These are phyloP conservation scores for Penicillium odoratum DNA, from an alignment of 495 filamentous ascomycete genomes.

Conservation along the genomic window DNA sequence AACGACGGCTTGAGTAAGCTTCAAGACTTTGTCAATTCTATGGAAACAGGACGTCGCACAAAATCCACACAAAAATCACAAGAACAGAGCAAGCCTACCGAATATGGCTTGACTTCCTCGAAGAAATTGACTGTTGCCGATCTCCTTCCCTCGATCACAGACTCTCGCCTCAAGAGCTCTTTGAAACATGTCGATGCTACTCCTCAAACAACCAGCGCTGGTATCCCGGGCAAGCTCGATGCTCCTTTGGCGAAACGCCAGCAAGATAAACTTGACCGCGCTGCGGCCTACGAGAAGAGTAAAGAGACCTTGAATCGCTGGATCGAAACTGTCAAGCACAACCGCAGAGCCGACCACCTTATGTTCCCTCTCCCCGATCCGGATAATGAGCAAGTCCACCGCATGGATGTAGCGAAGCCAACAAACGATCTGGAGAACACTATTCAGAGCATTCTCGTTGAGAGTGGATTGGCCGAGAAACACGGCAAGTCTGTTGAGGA, in stretches of 20 bases:
- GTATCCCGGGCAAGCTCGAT: constrained; percentile 70
- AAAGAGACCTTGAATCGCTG: constrained; percentile 88
- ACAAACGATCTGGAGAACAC: constrained; percentile 79
- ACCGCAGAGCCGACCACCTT: constrained; percentile 87
- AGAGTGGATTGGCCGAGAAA: constrained; percentile 70
- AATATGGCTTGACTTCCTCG: constrained; percentile 58
- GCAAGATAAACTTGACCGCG: constrained; percentile 83
- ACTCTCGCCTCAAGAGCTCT: constrained; percentile 75
- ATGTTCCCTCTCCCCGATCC: constrained; percentile 85
- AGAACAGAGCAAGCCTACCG: constrained; percentile 56
- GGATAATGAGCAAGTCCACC: constrained; percentile 47
- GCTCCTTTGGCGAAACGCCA: constrained; percentile 86
- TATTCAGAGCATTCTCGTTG: constrained; percentile 82
- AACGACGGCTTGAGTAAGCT: constrained; percentile 63
- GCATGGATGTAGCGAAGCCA: constrained; percentile 54
- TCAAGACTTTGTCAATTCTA: constrained; percentile 68
- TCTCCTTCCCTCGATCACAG: constrained; percentile 69
- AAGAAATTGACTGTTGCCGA: constrained; percentile 80
- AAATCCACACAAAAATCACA: constrained; percentile 37
- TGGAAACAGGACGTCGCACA: constrained; percentile 45
- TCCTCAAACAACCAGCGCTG: constrained; percentile 45
- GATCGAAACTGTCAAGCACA: constrained; percentile 92
- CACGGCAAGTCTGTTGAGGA: constrained; percentile 63
- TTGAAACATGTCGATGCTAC: constrained; percentile 62
- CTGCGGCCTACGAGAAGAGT: constrained; percentile 83